Conservation (phyloP, 192 early-diverging fungal species). For the Coemansia sp. region DNA sequence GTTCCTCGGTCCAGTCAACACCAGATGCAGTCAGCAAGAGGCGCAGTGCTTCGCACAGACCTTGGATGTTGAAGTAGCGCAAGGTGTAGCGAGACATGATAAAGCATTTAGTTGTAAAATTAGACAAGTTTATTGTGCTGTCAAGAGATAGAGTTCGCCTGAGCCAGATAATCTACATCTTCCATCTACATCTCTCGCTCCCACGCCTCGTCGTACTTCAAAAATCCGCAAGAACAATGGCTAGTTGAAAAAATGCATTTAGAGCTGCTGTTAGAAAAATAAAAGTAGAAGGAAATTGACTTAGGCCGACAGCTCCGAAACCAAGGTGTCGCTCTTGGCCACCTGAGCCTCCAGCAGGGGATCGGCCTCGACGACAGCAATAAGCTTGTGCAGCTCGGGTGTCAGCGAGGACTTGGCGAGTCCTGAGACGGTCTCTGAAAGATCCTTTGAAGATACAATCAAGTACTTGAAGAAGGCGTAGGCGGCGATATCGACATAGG, state of each 20-base stretch:
- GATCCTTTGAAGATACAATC: not conserved
- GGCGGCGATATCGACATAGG: slow-evolving; percentile 42
- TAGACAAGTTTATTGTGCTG: not conserved
- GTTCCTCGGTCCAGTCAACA: slow-evolving; percentile 42
- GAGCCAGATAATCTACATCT: too few relatives aligned
- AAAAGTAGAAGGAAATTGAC: not conserved
- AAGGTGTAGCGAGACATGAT: slow-evolving; percentile 26
- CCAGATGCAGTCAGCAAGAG: slow-evolving; percentile 46
- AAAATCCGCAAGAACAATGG: not conserved
- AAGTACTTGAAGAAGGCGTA: slow-evolving; percentile 29
- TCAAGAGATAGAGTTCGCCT: not conserved
- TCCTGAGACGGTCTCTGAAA: not conserved
- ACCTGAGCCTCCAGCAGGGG: not conserved
- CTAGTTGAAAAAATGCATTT: not conserved
- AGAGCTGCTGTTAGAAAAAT: not conserved
- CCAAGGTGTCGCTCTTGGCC: not conserved
- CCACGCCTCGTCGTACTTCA: not conserved
- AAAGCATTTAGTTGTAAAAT: not conserved
- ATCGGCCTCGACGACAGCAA: slow-evolving; percentile 21
- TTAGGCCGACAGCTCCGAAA: not conserved
- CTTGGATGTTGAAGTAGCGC: slow-evolving; percentile 38
- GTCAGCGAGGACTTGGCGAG: slow-evolving; percentile 9
- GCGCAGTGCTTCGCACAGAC: slow-evolving; percentile 31
- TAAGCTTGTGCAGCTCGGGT: slow-evolving; percentile 22
- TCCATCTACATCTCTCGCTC: not conserved